Evolutionary conservation across 176 grass and related monocot species (phyloP).

Genomic region (Alloteropsis semialata): DNA sequence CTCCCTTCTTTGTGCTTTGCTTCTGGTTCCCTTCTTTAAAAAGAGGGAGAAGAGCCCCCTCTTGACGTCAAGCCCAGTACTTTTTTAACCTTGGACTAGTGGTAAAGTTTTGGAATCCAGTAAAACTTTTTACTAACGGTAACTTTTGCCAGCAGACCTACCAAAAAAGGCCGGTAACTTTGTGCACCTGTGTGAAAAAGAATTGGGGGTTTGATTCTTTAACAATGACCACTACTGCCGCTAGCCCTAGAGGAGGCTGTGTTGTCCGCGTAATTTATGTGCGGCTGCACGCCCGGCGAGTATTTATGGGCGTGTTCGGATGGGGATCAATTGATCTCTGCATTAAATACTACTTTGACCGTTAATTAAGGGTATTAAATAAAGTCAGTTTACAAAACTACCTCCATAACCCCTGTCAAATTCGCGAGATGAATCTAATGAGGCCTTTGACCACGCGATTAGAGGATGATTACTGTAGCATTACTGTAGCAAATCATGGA

Average conservation of each 20-base stretch:
- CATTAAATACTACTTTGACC: no score
- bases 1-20: background rate
- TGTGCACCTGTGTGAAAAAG: constrained; percentile 20
- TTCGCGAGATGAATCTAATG: no score
- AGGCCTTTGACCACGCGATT: no score
- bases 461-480: no score
- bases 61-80: background rate
- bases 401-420: no score
- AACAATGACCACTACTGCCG: constrained; percentile 37
- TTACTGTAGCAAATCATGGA: no score
- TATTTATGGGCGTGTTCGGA: no score
- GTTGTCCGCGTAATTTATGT: constrained; percentile 14
- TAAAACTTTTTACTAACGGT: constrained; percentile 6
- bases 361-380: no score
- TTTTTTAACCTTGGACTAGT: background rate
- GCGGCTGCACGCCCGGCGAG: constrained; percentile 23
- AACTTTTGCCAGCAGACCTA: constrained; percentile 3
- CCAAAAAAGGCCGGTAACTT: constrained; percentile 25
- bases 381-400: no score
- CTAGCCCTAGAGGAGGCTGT: background rate
- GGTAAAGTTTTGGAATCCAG: background rate
- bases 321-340: no score
- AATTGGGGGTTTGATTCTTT: constrained; percentile 26
- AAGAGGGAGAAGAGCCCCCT: background rate
- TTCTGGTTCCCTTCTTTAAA: constrained; percentile 34